Base-by-base conservation (phyloP, 2,329 filamentous ascomycete species). In the Curvularia sp. region DNA sequence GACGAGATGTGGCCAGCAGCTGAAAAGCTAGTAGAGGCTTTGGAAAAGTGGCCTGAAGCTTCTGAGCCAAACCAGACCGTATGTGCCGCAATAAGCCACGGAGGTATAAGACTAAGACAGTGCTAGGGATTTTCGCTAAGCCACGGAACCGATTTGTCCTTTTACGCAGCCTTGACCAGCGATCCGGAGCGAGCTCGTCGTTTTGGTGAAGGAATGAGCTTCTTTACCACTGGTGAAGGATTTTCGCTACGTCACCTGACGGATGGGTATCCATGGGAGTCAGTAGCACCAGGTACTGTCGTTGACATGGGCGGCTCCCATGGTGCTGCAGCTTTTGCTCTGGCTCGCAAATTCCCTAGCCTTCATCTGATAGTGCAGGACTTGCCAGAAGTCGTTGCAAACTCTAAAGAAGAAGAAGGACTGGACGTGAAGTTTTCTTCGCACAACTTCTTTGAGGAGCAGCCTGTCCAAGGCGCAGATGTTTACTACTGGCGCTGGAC, bases 401-500 rank as follows among this genome's bases (percentile, higher is more conserved):
- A 60, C 26, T 60, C 57, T 30, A 48, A 51, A 5, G 20, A 50
- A 10, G 18, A 60, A 52, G 51, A 35, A 43, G 28, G 55, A 35
- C 52, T 49, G 44, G 22, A 58, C n/a, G 42, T 70, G 3, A 53
- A 26, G 13, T 69, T 69, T 56, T 42, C 56, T 43, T 60, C 49
- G 5, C 66, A 70, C 55, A 53, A 68, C 33, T 68, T 69, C 55
- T 70, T 69, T 49, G 20, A 51, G 7, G 46, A 56, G 30, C 64
- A 69, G 42, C 64, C 64, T 10, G 58, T 69, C 38, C 62, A 64
- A 49, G 38, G 58, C 22, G 75, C 76, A 8, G 68, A 73, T 49
- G 61, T 72, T 20, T 81, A 79, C 58, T 66, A 77, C 22, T 72
- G 79, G 33, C 73, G 78, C 24, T 73, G 70, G 59, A 71, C 79